Percentiles rank a stretch among this genome's conserved stretches.
These are phyloP conservation scores for Massarina eburnea DNA, from an alignment of 2,329 filamentous ascomycete genomes.

Conservation along the genomic window DNA sequence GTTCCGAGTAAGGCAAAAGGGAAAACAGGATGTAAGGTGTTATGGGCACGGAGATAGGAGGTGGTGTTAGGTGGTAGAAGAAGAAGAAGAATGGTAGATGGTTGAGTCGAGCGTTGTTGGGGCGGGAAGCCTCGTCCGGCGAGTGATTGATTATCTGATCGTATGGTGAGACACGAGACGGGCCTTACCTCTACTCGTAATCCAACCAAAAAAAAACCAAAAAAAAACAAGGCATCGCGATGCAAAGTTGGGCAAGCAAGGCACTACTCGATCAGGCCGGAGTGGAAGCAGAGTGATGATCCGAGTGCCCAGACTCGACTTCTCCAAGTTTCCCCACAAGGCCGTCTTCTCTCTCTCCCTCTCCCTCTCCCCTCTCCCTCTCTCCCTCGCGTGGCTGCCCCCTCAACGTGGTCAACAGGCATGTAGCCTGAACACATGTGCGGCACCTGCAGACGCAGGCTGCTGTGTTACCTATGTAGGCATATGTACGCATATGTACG, in stretches of 20 bases:
- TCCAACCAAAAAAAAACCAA: no score
- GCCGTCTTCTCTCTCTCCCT: neutral
- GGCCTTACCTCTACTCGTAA: neutral
- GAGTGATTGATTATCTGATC: neutral
- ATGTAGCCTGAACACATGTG: slow-evolving; percentile 1
- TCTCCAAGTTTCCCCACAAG: neutral
- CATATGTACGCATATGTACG: neutral
- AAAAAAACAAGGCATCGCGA: neutral
- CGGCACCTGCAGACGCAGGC: neutral
- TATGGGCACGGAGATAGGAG: no score
- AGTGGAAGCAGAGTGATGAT: neutral
- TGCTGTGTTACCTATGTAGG: neutral
- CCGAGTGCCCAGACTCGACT: neutral
- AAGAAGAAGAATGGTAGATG: no score
- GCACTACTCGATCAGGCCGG: neutral
- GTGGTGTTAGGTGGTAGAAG: no score
- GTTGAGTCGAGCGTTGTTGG: no score
- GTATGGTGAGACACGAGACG: neutral
- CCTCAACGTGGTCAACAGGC: neutral
- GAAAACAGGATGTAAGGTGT: no score
- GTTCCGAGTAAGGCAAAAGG: no score
- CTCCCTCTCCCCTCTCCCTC: neutral
- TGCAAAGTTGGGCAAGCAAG: neutral
- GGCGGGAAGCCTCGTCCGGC: neutral
- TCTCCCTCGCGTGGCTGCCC: neutral